Evolutionary conservation across 2,329 filamentous ascomycete species (phyloP), one percentile per base, ranked within the genome.

Genomic region (Trichophyton mentagrophytes): DNA sequence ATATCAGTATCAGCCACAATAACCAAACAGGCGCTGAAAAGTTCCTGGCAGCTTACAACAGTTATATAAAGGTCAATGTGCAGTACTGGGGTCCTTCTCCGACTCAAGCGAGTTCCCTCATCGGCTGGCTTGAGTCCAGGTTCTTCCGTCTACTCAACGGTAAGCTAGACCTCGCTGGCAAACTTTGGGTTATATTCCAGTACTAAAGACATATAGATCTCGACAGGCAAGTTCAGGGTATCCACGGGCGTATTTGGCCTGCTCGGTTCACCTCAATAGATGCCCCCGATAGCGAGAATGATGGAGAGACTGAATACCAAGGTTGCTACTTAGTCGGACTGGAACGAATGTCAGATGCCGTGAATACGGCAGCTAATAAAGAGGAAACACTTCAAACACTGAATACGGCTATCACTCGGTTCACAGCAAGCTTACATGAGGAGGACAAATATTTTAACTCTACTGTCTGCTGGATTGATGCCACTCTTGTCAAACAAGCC

Each of bases 101-200:
- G 1, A 72, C 77, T 0, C 82, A 79, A 60, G 81, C 82, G 0
- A 80, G 78, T 20, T 73, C 76, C 11, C 78, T 85, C 56, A 72
- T 86, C 0, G 82, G 82, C 9, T 87, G 84, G 84, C 69, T 87
- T 1, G 84, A 87, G 66, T 85, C 82, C 6, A 77, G 81, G 60
- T 83, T 80, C 60, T 76, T 83, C 1, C 73, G 76, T 61, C 72
- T 87, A 38, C 76, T 87, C 20, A 79, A 82, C 63, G 81, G 82
- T 83, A 72, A 71, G 78, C 73, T 15, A 9, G 8, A 8, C 22
- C 5, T n/a, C 30, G n/a, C 60, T 67, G 30, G 61, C 61, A 15
- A 59, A 56, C 46, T 9, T n/a, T 22, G 46, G n/a, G 7, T 40
- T 2, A n/a, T 20, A 2, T 44, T n/a, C 25, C 5, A 38, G 40